phyloP scores from a whole-genome alignment of 2,329 filamentous ascomycete species.

The Epicoccum sorghinum region DNA sequence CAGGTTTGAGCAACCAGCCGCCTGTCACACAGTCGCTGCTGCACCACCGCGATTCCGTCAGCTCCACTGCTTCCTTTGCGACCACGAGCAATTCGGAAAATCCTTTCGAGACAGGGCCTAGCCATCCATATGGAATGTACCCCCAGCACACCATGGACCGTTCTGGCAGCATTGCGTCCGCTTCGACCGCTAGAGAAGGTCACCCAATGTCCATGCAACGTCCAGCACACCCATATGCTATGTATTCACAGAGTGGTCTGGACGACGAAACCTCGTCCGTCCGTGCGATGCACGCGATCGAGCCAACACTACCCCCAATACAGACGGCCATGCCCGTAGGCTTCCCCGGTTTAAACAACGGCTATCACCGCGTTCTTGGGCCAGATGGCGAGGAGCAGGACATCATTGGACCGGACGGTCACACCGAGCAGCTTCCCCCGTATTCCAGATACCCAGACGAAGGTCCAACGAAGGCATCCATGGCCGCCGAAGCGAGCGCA shows the following conservation, averaged over 20 bases:
- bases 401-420: constrained; percentile 84
- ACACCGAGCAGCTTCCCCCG: constrained; percentile 88
- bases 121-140: constrained; percentile 86
- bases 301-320: constrained; percentile 47
- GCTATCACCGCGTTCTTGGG: constrained; percentile 74
- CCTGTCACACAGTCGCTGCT: constrained; percentile 35
- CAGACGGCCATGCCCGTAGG: constrained; percentile 67
- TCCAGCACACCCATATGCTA: constrained; percentile 82
- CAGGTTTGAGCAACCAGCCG: constrained; percentile 26
- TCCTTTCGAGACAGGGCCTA: constrained; percentile 76
- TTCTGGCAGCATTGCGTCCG: constrained; percentile 72
- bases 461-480: constrained; percentile 62
- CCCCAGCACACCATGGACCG: constrained; percentile 66
- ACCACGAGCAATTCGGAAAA: constrained; percentile 58
- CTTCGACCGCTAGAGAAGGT: constrained; percentile 68
- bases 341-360: constrained; percentile 70
- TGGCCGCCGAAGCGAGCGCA: constrained; percentile 45
- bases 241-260: constrained; percentile 84
- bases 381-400: constrained; percentile 88
- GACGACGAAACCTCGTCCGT: constrained; percentile 39
- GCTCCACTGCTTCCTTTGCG: constrained; percentile 51
- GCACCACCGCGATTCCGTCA: constrained; percentile 45
- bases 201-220: constrained; percentile 65
- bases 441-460: constrained; percentile 90
- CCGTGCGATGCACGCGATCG: constrained; percentile 29